Base-by-base conservation (phyloP, 495 filamentous ascomycete species). In the Tuber melanosporum region DNA sequence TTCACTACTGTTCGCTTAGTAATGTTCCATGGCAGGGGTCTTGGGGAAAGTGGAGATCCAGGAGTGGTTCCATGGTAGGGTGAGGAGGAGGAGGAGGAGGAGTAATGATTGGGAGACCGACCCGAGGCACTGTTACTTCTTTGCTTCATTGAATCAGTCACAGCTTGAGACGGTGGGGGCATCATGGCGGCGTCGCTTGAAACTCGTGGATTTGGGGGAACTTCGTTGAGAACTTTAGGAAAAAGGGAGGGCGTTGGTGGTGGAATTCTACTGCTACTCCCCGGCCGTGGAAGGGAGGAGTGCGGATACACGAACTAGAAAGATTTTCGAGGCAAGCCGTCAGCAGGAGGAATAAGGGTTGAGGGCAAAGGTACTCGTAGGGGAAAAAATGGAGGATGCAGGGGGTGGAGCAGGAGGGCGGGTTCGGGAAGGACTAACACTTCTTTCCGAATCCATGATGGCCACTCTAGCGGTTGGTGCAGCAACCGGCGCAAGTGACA, bases 161-260 rank as follows among this genome's bases (percentile, higher is more conserved):
- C n/a, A 39, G 81, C 77, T 74, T 82, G 81, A 52, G 81, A 80
- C 26, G 81, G 81, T 46, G 81, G 81, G 22, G 81, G 81, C 81
- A 83, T 83, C 78, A 82, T 83, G 62, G 47, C 73, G 71, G 77
- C 45, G 41, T 78, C 73, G 70, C 78, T 80, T 43, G 77, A 52
- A 76, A 73, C 44, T 49, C 78, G 78, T 66, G 77, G 73, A 62
- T 81, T 82, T 77, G 81, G 80, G 45, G 80, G 75, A 73, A 82
- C 76, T 77, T 80, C 78, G 73, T 77, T 42, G 72, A 81, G 76
- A 45, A 77, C 72, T 77, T 77, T 80, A 57, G 52, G 73, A 19
- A 42, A 43, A 36, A 72, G 17, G 3, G 70, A 75, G 19, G 72
- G 75, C 17, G 78, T 62, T 49, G 78, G 77, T 42, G 79, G 77